Evolutionary conservation across 176 grass and related monocot genomes (phyloP), one percentile per base, ranked within the genome.

Genomic region (Triticum monococcum): DNA sequence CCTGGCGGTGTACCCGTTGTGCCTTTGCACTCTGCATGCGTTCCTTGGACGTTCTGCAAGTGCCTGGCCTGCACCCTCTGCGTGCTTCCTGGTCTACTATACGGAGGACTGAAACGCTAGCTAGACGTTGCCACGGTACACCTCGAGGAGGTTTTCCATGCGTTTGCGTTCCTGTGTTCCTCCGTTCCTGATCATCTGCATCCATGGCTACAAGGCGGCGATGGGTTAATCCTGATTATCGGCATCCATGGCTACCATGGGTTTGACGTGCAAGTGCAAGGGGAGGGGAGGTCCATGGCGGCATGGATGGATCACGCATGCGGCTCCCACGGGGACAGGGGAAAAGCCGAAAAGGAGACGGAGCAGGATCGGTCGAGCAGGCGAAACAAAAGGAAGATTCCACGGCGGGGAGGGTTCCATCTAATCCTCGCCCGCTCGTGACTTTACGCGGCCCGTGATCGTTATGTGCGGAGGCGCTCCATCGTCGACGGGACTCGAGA

Each of bases 351-450:
- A 84, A 91, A 68, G 81, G 57, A 67, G 43, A 35, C 83, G 78
- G 41, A 6, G 64, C 41, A 23, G 63, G 18, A 80, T 63, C 61
- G 26, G 64, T 18, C 9, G 18, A 56, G 68, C 80, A 50, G 37
- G 26, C 14, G 12, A 84, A 84, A 84, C 89, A 81, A 91, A 87
- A 66, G 81, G 89, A 91, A 91, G 85, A 87, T 91, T 87, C 85
- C 89, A 91, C 43, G 81, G 89, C 61, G 57, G 59, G 56, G 56
- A 59, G 56, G 56, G 50, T 75, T 66, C 25, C 20, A 35, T 48
- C 62, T 73, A 2, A 1, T 20, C 18, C 17, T 59, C 56, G 17
- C 56, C 1, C 26, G 36, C 81, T 76, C 89, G 85, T 87, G 89
- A 87, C 85, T 28, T 68, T 20, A n/a, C 80, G 72, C 31, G 4